Evolutionary conservation across 2,329 filamentous ascomycete genomes (phyloP), one percentile per base, ranked within the genome.

Genomic region (Fusarium annulatum): DNA sequence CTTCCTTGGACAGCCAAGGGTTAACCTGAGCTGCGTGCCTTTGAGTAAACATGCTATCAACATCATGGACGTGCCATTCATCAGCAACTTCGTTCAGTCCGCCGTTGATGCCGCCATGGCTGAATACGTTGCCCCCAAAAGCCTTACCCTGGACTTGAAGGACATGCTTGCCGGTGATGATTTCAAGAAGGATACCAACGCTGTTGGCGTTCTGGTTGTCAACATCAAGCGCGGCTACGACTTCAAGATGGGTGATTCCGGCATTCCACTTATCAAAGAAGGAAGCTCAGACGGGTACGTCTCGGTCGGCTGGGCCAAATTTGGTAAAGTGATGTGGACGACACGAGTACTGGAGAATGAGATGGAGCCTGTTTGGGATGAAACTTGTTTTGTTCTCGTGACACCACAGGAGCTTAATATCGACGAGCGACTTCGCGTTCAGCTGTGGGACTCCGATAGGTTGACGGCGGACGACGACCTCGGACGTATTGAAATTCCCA

Each of bases 101-200:
- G 89, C 92, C 2, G 90, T 94, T 57, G 91, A 94, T 73, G 92
- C 93, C 3, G 92, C 93, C 1, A 86, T 94, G 78, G 90, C 92
- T 1, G 89, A 94, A 78, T 94, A 94, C 72, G 93, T 94, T 2
- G 92, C 93, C 0, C 93, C 93, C 0, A 94, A 93, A 82, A 93
- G 90, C 62, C 82, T 94, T 59, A 94, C 92, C 0, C 84, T 94
- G 10, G 90, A 94, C 78, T 83, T 95, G 39, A 93, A 94, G 79
- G 91, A 93, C 67, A 94, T 94, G 90, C 86, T 95, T 18, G 87
- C 93, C 12, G 93, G 93, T 8, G 92, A 94, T 65, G 92, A 94
- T 76, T 94, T 92, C 84, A 94, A 94, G 81, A 94, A 94, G 78
- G 92, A 94, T 70, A 93, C 92, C 1, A 82, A 83, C 36, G 86